Base-by-base conservation (phyloP, 345 rosid species). In the Brassica rapa region DNA sequence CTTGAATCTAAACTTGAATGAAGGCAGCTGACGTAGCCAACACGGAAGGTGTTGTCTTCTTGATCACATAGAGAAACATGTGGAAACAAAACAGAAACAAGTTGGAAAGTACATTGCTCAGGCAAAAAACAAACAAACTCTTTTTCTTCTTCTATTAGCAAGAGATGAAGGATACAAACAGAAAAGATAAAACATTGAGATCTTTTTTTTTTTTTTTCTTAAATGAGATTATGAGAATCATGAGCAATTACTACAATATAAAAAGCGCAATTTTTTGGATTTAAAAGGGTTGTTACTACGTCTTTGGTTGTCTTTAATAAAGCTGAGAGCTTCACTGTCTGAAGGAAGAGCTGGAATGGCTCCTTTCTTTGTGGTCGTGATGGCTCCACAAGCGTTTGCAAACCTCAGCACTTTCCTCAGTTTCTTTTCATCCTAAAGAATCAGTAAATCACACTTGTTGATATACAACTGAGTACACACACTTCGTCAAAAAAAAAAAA, bases 271-370 rank as follows among this genome's bases (percentile, higher is more conserved):
- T 59, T 29, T 37, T 41, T 25, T 25, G 51, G 9, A 23, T 4
- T 67, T n/a, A 4, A 73, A 61, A 43, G 23, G 56, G n/a, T 57
- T 16, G 63, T 56, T 15, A 30, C 25, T 0, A 30, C 24, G 56
- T 32, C 10, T 81, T 70, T 75, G 35, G 4, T 70, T 70, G 80
- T 81, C 84, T 9, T 86, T 75, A 60, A 90, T 66, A 62, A 89
- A 81, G 71, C 66, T n/a, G 56, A 81, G 88, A 76, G 66, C 96
- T 29, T 88, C 97, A 4, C 81, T 14, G 53, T 82, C 72, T 0
- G 85, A 56, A 1, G 98, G 99, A 32, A 95, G 97, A 66, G 98
- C 97, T 8, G 96, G 98, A 66, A 95, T 93, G 33, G 99, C 99
- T 65, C 99, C 99, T 73, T 93, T 93, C 63, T 91, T 90, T 73